Evolutionary conservation across 169 alveolate species (phyloP), one percentile per base, ranked within the genome.

Genomic region (Theileria equi): DNA sequence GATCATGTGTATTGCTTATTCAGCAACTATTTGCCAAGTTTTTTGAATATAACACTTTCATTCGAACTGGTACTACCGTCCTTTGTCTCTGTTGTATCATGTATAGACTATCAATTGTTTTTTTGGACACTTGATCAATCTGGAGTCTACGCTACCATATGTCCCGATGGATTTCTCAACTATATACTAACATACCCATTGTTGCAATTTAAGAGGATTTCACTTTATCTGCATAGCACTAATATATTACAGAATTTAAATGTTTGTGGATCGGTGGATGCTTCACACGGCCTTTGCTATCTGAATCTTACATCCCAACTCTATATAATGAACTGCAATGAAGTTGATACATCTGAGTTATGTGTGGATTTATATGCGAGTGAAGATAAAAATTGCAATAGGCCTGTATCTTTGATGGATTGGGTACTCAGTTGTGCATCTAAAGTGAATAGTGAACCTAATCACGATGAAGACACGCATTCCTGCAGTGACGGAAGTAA

Each of bases 111-210:
- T 21, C 84, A 74, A 45, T 43, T 74, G 32, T 66, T 48, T 41
- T 74, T 74, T 50, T 74, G 84, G 84, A 50, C 78, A 31, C 36
- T 34, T 23, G 78, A 63, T 4, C 79, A 32, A 5, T 43, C 49
- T 25, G 84, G 84, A 13, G 48, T 74, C 13, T 74, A 74, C 44
- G 78, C 45, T 16, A 74, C 80, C 11, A 21, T 64, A 10, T 52
- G 68, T 36, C 48, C 64, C 10, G 78, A 58, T 25, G 84, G 84
- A 26, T 74, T 74, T 57, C 17, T 38, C 34, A 74, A 74, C 58
- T 21, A 53, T 31, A 34, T 74, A 25, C 28, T 32, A 10, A 19
- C 54, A 32, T 10, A 31, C 38, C 7, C 28, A 7, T 19, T 21
- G 28, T 47, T 28, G 21, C 60, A 23, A 26, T 29, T 3, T 4